Evolutionary conservation across 768 basidiomycete genomes (phyloP).

Genomic region (Tulasnella calospora): DNA sequence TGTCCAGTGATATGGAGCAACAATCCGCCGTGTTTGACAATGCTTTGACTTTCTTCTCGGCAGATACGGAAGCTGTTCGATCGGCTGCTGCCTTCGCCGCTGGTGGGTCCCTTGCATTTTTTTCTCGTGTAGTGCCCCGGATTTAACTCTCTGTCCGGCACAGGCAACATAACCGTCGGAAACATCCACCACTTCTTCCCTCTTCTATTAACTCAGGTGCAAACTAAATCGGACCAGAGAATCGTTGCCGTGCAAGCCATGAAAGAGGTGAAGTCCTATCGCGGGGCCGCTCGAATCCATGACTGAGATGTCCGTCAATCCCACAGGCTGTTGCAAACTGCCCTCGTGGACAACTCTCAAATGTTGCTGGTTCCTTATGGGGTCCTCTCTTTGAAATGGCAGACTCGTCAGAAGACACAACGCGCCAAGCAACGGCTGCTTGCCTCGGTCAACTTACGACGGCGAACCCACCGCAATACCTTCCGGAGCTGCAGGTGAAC

Average conservation of each 20-base stretch:
- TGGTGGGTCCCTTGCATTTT: constrained; percentile 44
- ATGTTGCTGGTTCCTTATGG: constrained; percentile 87
- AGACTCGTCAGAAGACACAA: constrained; percentile 82
- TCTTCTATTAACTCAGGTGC: constrained; percentile 69
- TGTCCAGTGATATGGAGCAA: constrained; percentile 72
- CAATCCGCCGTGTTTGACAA: constrained; percentile 74
- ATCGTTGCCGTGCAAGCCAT: constrained; percentile 84
- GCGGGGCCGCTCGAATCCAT: neutral
- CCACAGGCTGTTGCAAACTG: constrained; percentile 85
- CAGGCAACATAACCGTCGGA: constrained; percentile 94
- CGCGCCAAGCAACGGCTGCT: constrained; percentile 90
- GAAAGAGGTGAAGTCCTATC: constrained; percentile 62
- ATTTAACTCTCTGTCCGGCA: neutral
- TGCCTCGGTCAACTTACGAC: constrained; percentile 94
- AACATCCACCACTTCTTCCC: constrained; percentile 85
- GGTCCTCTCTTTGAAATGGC: constrained; percentile 87
- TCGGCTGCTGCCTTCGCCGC: constrained; percentile 93
- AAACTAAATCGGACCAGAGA: constrained; percentile 64
- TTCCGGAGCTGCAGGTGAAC: constrained; percentile 84
- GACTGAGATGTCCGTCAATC: neutral
- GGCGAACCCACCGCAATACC: constrained; percentile 81
- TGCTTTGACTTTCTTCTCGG: constrained; percentile 66
- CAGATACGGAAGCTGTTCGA: constrained; percentile 79
- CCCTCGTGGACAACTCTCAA: constrained; percentile 74
- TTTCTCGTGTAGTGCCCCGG: neutral